Base-by-base conservation (phyloP, 2,329 filamentous ascomycete species). In the Cordyceps cicadae region DNA sequence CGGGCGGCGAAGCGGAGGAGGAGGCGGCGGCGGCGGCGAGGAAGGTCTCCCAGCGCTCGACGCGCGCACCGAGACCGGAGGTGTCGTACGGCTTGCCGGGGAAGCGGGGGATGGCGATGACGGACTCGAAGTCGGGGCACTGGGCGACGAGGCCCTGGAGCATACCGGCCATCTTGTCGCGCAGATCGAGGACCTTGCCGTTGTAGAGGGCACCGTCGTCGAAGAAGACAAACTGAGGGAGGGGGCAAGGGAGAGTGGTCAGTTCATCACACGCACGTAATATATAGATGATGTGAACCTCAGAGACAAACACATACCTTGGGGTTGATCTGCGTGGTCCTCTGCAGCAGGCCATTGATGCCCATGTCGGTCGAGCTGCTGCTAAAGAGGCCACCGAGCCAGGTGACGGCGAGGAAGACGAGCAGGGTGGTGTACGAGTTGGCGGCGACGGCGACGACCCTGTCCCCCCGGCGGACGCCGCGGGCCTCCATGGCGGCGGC, bases 341-440 rank as follows among this genome's bases (percentile, higher is more conserved):
- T 78, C 72, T 94, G 89, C 66, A 95, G 67, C 19, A 95, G 82
- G 0, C 90, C 90, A 64, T 87, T 86, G 15, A 87, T 85, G 0
- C 90, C 90, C 87, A 94, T 94, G 72, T 95, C 90, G 0, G 90
- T 93, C 8, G 86, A 89, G 58, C 83, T 87, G 53, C 84, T 88
- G 65, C 85, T 89, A 70, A 94, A 94, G 1, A 95, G 71, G 0
- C 80, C 90, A 0, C 91, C 91, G 1, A 94, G 68, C 71, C 87
- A 86, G 1, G 82, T 82, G 0, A 85, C 81, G 0, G 88, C 90
- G 62, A 90, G 76, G 68, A 89, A 88, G 1, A 91, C 82, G 2
- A 86, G 76, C 60, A 92, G 74, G 0, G 90, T 92, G 70, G 92
- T 87, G 41, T 90, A 78, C 45, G 86, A 87, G 65, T 93, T 92